Evolutionary conservation across 2,329 filamentous ascomycete genomes (phyloP), one percentile per base, ranked within the genome.

Genomic region (Hymenoscyphus fructigenus): DNA sequence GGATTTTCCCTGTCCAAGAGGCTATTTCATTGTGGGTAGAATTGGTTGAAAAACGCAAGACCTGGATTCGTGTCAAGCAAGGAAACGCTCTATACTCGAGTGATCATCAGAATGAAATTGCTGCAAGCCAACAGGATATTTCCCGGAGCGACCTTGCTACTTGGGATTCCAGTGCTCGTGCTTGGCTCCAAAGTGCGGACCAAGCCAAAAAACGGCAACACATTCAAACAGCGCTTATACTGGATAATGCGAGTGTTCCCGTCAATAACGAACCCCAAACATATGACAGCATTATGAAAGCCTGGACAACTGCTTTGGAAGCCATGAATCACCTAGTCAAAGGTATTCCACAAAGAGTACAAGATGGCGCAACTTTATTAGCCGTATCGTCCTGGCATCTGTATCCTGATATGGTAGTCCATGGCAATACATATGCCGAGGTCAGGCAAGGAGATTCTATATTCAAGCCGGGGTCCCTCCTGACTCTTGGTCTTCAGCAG

Each of bases 1-100:
- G 76, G 0, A 72, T 77, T 0, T 79, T 71, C 66, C 62, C 29
- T 2, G 29, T 34, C 4, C 15, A 65, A 1, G 72, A 77, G 65
- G 75, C 77, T 1, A 74, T 66, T 1, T 71, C 76, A 0, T 67
- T 79, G 0, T 79, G 77, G 78, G 68, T 69, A 0, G 75, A 79
- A 62, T 23, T 79, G 3, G 68, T 78, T 4, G 36, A 69, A 58
- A 62, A 63, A 20, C 41, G 66, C 65, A 68, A 66, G 66, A 26
- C 58, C 14, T 26, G 34, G 2, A 64, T 62, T 17, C 9, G 20
- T 26, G 9, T 17, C 14, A 58, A 63, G 60, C 58, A 26, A 23
- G 60, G 3, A 36, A 59, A 56, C 32, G 38, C 1, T n/a, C 26
- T 62, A 12, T 55, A 53, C n/a, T 44, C 59, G 5, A 7, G 61